phyloP scores from a whole-genome alignment of 495 filamentous ascomycete genomes.

The Penicillium chermesinum region DNA sequence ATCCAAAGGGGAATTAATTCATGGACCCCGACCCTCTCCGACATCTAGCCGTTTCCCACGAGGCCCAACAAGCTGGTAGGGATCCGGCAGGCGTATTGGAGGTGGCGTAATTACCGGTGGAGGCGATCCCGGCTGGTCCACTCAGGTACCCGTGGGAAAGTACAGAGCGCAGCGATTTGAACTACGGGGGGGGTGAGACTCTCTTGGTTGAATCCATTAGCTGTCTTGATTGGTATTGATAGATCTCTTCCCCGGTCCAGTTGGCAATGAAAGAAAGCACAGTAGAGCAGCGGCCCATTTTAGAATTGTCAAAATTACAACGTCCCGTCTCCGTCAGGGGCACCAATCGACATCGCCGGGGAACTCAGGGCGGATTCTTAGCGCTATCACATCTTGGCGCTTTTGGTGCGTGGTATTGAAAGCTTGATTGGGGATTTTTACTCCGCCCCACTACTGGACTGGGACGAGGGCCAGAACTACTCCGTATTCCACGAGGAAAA shows the following conservation, averaged over 20 bases:
- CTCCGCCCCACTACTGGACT: not conserved
- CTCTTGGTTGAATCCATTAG: too few relatives aligned
- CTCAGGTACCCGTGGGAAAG: conserved; percentile 2
- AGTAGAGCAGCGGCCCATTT: not conserved
- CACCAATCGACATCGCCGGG: conserved; percentile 10
- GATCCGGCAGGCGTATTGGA: not conserved
- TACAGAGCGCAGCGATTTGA: too few relatives aligned
- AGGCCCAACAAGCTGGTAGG: not conserved
- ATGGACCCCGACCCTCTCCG: not conserved
- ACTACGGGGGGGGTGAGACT: too few relatives aligned
- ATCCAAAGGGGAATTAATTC: not conserved
- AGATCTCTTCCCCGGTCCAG: not conserved
- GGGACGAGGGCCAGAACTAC: not conserved
- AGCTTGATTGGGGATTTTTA: not conserved
- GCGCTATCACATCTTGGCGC: conserved; percentile 4
- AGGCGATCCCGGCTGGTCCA: conserved; percentile 5
- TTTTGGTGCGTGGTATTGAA: not conserved
- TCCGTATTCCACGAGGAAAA: too few relatives aligned
- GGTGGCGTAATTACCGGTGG: not conserved
- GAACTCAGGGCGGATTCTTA: conserved; percentile 8
- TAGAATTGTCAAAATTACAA: conserved; percentile 7
- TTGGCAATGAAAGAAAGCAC: not conserved
- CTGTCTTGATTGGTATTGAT: not conserved
- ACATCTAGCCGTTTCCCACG: not conserved
- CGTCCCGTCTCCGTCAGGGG: conserved; percentile 12